A percentile compares a stretch with the other conserved stretches of the same genome.
phyloP scores from a whole-genome alignment of 2,329 filamentous ascomycete species.

The Pseudogymnoascus sp. region DNA sequence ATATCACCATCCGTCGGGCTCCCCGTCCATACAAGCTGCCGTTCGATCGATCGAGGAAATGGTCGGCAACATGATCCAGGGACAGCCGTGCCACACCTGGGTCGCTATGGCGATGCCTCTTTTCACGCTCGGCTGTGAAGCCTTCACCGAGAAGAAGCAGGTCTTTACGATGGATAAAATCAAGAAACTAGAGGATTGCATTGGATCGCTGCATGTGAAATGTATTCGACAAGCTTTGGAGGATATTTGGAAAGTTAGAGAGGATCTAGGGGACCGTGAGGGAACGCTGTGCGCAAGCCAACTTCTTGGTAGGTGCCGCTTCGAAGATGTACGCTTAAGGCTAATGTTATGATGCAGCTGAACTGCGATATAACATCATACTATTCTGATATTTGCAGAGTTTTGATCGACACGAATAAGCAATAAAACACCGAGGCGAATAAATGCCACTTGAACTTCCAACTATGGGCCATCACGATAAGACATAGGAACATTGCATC shows the following conservation, averaged over 20 bases:
- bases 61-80: conserved; percentile 19
- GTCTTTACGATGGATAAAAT: conserved; percentile 1
- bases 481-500: background rate
- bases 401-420: background rate
- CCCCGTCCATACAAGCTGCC: background rate
- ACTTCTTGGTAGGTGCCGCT: background rate
- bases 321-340: background rate
- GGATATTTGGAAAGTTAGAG: background rate
- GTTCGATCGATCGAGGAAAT: conserved; percentile 18
- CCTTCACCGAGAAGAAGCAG: conserved; percentile 19
- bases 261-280: background rate
- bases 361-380: background rate
- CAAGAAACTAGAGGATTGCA: background rate
- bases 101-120: conserved; percentile 26
- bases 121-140: conserved; percentile 24
- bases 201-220: background rate
- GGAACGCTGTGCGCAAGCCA: background rate
- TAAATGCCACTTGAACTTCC: background rate
- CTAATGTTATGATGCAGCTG: background rate
- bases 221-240: background rate
- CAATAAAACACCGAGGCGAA: background rate
- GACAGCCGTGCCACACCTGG: conserved; percentile 20
- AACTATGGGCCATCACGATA: background rate
- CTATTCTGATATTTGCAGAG: background rate
- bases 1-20: conserved; percentile 19